phyloP scores from a whole-genome alignment of 2,329 filamentous ascomycete species.

The Amphichorda felina region DNA sequence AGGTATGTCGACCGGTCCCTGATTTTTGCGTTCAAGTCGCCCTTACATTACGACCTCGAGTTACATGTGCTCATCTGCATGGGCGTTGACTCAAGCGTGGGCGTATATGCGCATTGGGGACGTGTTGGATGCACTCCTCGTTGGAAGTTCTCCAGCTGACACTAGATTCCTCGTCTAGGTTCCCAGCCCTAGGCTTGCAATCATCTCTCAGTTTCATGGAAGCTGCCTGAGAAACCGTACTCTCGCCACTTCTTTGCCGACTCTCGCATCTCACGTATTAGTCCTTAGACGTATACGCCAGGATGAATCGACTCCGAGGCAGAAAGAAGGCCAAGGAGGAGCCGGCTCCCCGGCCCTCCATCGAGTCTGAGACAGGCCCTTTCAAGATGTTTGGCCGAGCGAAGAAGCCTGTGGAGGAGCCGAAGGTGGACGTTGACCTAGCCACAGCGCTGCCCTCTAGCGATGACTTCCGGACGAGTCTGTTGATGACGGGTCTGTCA shows the following conservation, averaged over 20 bases:
- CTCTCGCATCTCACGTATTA: too few relatives aligned
- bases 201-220: not conserved
- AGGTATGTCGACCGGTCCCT: too few relatives aligned
- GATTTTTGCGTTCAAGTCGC: too few relatives aligned
- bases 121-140: too few relatives aligned
- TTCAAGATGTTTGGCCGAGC: conserved; percentile 44
- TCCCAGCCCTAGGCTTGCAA: too few relatives aligned
- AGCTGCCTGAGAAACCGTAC: not conserved
- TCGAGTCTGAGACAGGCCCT: conserved; percentile 40
- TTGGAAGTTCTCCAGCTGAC: not conserved
- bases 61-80: too few relatives aligned
- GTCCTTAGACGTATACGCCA: conserved; percentile 5
- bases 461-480: conserved; percentile 89
- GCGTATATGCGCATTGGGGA: too few relatives aligned
- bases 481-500: conserved; percentile 90
- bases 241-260: not conserved
- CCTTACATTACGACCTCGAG: too few relatives aligned
- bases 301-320: conserved; percentile 68
- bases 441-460: conserved; percentile 61
- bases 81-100: too few relatives aligned
- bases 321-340: conserved; percentile 46
- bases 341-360: conserved; percentile 30
- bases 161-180: not conserved
- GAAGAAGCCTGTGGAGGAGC: conserved; percentile 42
- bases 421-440: conserved; percentile 59